Base-by-base conservation (phyloP, 1,284 basidiomycete species). In the Fistulina hepatica region DNA sequence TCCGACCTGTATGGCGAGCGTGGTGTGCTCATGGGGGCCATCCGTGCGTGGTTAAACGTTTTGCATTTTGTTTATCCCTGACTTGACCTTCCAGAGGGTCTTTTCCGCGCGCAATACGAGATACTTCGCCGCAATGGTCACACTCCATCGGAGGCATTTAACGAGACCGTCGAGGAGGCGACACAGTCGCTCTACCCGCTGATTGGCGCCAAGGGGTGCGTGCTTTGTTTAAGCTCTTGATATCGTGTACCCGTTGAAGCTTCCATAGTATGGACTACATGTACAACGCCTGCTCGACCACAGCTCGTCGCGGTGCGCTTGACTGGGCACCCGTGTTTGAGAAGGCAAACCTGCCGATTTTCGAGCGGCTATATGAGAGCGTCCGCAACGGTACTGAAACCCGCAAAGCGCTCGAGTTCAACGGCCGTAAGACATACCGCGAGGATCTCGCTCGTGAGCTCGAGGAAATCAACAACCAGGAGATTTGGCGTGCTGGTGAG, bases 261-360 rank as follows among this genome's bases (percentile, higher is more conserved):
- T 30, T 37, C 6, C 31, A 5, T 47, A 86, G 85, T 48, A 97
- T 97, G 95, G 94, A 98, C 70, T 97, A 97, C 80, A 97, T 97
- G 94, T 97, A 82, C 75, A 83, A 84, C 56, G 92, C 93, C 33
- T 98, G 95, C 73, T 98, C 95, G 26, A 98, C 94, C 49, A 98
- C 95, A 37, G 95, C 95, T 41, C 92, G 94, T 53, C 92, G 94
- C 48, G 95, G 94, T 57, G 93, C 93, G 33, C 83, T 95, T 41
- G 95, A 98, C 74, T 98, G 95, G 95, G 93, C 94, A n/a, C 93
- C 93, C 51, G 70, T 90, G 60, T 97, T 97, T 63, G 88, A 97
- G 65, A 80, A 86, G 65, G 79, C 91, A 47, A 94, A 93, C 71
- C 57, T 81, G 41, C 93, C 94, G 47, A 72, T 98, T 52, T 97